Evolutionary conservation across 2,329 filamentous ascomycete genomes (phyloP).

Genomic region (Ramularia endophylla): DNA sequence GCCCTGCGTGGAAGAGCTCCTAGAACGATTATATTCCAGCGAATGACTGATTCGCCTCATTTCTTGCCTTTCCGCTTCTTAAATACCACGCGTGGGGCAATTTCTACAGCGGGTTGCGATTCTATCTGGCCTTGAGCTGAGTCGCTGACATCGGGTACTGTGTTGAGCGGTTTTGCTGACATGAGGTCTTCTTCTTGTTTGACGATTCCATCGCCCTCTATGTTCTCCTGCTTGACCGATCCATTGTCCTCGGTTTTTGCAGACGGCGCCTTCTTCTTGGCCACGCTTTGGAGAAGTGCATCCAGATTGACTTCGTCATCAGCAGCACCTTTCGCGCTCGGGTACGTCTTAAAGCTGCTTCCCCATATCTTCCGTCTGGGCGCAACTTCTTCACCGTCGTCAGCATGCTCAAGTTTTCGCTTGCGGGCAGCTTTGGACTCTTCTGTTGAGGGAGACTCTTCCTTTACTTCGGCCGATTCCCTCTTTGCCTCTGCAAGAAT

Average conservation of each 20-base stretch:
- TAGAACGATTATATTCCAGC: no score
- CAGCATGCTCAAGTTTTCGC: slow-evolving; percentile 55
- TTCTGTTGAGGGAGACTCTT: slow-evolving; percentile 37
- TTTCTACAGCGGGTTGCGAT: slow-evolving; percentile 22
- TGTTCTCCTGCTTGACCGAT: no score
- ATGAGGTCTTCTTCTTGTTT: slow-evolving; percentile 29
- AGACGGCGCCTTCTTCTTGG: slow-evolving; percentile 23
- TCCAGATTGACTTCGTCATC: slow-evolving; percentile 57
- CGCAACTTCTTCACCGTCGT: slow-evolving; percentile 47
- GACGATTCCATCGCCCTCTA: slow-evolving; percentile 17
- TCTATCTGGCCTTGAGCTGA: slow-evolving; percentile 3
- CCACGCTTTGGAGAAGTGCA: slow-evolving; percentile 43
- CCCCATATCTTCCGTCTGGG: slow-evolving; percentile 39
- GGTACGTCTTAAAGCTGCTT: slow-evolving; percentile 39
- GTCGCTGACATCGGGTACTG: slow-evolving; percentile 18
- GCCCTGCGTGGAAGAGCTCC: no score
- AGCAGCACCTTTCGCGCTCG: slow-evolving; percentile 39
- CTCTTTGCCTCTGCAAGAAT: slow-evolving; percentile 41
- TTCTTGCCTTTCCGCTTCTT: slow-evolving; percentile 64
- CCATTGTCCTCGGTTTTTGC: slow-evolving; percentile 24
- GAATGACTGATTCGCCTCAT: slow-evolving; percentile 16
- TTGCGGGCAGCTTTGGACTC: slow-evolving; percentile 52
- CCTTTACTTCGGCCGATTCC: slow-evolving; percentile 36
- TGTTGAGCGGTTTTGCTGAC: slow-evolving; percentile 22
- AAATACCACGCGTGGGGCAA: slow-evolving; percentile 57